Base-by-base conservation (phyloP, 306 rosid genomes). In the Dalbergia cultrata region DNA sequence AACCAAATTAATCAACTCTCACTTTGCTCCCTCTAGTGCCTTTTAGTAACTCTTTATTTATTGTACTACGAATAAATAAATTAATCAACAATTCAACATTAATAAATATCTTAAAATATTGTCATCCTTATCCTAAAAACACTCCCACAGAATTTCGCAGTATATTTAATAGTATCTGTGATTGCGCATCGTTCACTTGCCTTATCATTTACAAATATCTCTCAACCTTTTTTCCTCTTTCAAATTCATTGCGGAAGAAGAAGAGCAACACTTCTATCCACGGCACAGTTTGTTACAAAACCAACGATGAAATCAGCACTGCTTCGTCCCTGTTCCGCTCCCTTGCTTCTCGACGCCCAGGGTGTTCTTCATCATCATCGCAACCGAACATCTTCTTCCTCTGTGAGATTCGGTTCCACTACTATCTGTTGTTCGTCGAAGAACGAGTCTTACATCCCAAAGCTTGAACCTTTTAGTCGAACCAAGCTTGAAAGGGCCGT, bases 391-490 rank as follows among this genome's bases (percentile, higher is more conserved):
- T n/a, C 85, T 19, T 70, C 50, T 44, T 44, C 60, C 1, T 7
- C 83, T 14, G 14, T 84, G 12, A 82, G 77, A 59, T 73, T 57
- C 9, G 77, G 82, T 67, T 78, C 87, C 58, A 17, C 76, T 6
- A 43, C 76, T 6, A 37, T 90, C 47, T 80, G 78, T 70, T 91
- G 86, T 74, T 85, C 92, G 4, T 91, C 97, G 16, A 90, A 89
- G 66, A 89, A 18, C 85, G 84, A 85, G 4, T 52, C 91, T 66
- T 70, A 17, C 49, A 88, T 95, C 67, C 99, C 99, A 0, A 95
- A 95, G 86, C 97, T 90, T 43, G 83, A 90, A 86, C 97, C 99
- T 26, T 95, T 95, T 84, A 90, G 92, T 90, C 90, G 97, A 67
- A 41, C 90, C 62, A 90, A 83, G 84, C 45, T 89, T 12, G 93